These are phyloP conservation scores for Carex scoparia DNA, from an alignment of 176 grass and related monocot species.

Conservation along the genomic window DNA sequence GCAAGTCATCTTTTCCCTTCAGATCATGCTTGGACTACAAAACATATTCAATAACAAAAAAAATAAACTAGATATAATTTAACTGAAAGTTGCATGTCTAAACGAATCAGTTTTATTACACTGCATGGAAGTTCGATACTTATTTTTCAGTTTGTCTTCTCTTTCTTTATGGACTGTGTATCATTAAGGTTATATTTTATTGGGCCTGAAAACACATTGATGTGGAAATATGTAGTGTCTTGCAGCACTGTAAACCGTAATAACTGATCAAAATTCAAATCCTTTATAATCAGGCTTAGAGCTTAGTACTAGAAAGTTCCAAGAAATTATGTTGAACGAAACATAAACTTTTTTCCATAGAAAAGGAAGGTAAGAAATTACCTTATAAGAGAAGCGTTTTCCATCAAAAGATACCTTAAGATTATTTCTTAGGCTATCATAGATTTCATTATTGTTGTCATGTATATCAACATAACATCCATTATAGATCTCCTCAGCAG, in stretches of 20 bases:
- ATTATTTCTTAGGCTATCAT: constrained; percentile 83
- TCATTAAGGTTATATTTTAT: not conserved
- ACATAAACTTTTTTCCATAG: not conserved
- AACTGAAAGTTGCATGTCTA: not conserved
- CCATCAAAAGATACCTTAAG: constrained; percentile 76
- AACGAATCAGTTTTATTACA: not conserved
- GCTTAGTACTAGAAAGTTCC: not conserved
- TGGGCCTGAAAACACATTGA: not conserved
- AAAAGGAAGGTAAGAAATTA: constrained; percentile 23
- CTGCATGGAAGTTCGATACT: not conserved
- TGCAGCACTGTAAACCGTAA: not conserved
- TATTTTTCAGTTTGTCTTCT: not conserved
- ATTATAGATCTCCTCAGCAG: constrained; percentile 84
- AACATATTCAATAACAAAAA: constrained; percentile 1
- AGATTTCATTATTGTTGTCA: constrained; percentile 71
- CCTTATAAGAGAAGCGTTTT: constrained; percentile 87
- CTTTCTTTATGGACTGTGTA: not conserved
- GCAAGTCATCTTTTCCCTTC: constrained; percentile 79
- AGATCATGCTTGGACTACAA: constrained; percentile 83
- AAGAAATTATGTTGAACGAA: not conserved
- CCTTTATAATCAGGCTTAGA: constrained; percentile 5
- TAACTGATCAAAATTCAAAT: not conserved
- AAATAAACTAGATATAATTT: constrained; percentile 5
- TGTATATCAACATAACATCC: constrained; percentile 76
- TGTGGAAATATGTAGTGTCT: not conserved